Percentiles rank a stretch among this genome's conserved stretches.
These are phyloP conservation scores for Saccharomyces uvarum DNA, from an alignment of 1,139 yeast species.

Conservation along the genomic window DNA sequence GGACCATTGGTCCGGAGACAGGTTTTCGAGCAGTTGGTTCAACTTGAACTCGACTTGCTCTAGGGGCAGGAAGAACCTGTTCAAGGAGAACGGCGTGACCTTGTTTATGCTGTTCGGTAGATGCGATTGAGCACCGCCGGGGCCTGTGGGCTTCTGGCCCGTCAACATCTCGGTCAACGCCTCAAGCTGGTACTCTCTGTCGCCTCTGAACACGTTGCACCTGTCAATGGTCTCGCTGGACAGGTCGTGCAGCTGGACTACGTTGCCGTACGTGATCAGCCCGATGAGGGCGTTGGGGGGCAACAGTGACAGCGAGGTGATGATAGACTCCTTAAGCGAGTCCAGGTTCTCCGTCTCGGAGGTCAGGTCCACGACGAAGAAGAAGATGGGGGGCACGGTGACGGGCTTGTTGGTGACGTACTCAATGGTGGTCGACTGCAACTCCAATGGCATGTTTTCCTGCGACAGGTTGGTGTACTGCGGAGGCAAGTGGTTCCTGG, in stretches of 20 bases:
- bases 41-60: conserved; percentile 83
- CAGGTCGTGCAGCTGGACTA: conserved; percentile 89
- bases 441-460: conserved; percentile 81
- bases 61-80: conserved; percentile 78
- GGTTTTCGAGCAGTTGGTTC: conserved; percentile 69
- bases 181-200: conserved; percentile 72
- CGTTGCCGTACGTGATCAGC: conserved; percentile 86
- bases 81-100: conserved; percentile 41
- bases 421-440: conserved; percentile 84
- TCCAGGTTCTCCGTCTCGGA: conserved; percentile 89
- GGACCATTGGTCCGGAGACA: conserved; percentile 86
- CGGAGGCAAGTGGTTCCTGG: conserved; percentile 80
- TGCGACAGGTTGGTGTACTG: conserved; percentile 81
- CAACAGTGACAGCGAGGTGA: conserved; percentile 70
- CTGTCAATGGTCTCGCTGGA: conserved; percentile 72
- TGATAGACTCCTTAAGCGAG: conserved; percentile 80
- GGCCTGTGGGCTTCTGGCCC: conserved; percentile 32
- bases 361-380: conserved; percentile 86
- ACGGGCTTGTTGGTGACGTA: conserved; percentile 85
- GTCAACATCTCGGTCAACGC: conserved; percentile 73
- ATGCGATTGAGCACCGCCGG: conserved; percentile 13
- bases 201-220: conserved; percentile 87
- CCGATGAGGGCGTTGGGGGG: conserved; percentile 95
- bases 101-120: conserved; percentile 19
- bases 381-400: conserved; percentile 84